Base-by-base conservation (phyloP, 2,329 filamentous ascomycete species). In the Phaeomoniella chlamydospora region DNA sequence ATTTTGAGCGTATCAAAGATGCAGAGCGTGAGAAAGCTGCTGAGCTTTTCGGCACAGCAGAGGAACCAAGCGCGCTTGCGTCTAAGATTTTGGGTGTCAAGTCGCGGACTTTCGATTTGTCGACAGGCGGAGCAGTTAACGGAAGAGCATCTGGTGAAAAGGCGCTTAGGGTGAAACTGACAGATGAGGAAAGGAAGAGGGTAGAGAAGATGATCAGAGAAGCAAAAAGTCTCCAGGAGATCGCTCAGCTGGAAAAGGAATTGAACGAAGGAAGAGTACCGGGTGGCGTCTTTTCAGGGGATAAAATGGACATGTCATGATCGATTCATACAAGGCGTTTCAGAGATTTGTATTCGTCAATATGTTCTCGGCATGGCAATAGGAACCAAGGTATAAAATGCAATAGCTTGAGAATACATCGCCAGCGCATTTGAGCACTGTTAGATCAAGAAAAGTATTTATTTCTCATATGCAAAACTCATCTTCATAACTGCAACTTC, bases 1-100 rank as follows among this genome's bases (percentile, higher is more conserved):
- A 98, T 60, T 94, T 85, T 55, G 70, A 76, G 48, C 94, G 93
- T 60, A 86, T 98, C 34, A 92, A 85, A 59, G 75, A 90, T 44
- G 76, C 71, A 0, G 90, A 98, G 67, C 75, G 87, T 31, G 63
- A 73, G 44, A 72, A 77, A 47, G 85, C 85, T 0, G 67, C 62
- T 13, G 80, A 88, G 57, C 67, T 98, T 2, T 96, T 96, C 51
- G 92, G 92, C 35, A 84, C 80, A 3, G 57, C 59, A 2, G 73
- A 80, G 35, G 74, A 81, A 53, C 90, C 88, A 1, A 85, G 86
- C 0, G 77, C 80, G 9, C 67, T 93, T 22, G 87, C 88, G 16
- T 72, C 73, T 14, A 79, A 80, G 75, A 88, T 96, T 50, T 80
- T 88, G 66, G 80, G 80, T 42, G 68, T 79, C 54, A 92, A 90